Conservation (phyloP, 164 flowering plant genomes). For the Umbilicus rupestris region DNA sequence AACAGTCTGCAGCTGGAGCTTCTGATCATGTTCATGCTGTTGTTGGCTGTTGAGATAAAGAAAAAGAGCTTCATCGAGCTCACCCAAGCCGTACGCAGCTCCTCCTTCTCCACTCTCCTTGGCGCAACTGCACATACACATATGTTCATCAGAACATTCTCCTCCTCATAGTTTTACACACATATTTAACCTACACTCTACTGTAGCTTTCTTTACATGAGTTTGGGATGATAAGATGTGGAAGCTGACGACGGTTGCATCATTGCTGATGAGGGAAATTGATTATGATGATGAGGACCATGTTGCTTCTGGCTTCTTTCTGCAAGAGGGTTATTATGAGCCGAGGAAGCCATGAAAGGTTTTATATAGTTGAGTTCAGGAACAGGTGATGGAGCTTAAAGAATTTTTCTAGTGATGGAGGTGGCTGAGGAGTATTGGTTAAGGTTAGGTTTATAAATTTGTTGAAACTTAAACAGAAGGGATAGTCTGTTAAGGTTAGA, state of each 20-base stretch:
- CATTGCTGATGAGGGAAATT: constrained; percentile 1
- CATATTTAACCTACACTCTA: background rate
- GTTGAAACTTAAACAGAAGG: background rate
- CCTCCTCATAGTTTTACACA: too few relatives aligned
- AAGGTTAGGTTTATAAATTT: constrained; percentile 2
- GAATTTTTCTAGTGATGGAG: too few relatives aligned
- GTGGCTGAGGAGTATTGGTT: background rate
- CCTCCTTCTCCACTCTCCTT: constrained; percentile 55
- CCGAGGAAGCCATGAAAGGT: constrained; percentile 6
- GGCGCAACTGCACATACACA: constrained; percentile 8
- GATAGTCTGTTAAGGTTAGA: constrained; percentile 3
- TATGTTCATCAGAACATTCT: background rate
- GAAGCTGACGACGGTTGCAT: constrained; percentile 5
- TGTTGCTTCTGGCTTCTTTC: constrained; percentile 2
- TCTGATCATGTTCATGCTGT: constrained; percentile 35
- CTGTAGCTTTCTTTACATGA: background rate
- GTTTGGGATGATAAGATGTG: background rate
- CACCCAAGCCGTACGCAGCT: constrained; percentile 84
- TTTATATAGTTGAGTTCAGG: background rate
- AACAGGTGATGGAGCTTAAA: background rate
- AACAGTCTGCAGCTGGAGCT: constrained; percentile 6
- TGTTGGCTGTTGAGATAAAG: constrained; percentile 80
- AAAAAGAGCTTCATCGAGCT: constrained; percentile 90
- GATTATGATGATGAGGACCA: constrained; percentile 6
- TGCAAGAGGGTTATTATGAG: background rate